Percentiles rank a stretch among this genome's conserved stretches.
These are phyloP conservation scores for Hamamelis virginiana DNA, from an alignment of 164 flowering plant genomes.

Conservation along the genomic window DNA sequence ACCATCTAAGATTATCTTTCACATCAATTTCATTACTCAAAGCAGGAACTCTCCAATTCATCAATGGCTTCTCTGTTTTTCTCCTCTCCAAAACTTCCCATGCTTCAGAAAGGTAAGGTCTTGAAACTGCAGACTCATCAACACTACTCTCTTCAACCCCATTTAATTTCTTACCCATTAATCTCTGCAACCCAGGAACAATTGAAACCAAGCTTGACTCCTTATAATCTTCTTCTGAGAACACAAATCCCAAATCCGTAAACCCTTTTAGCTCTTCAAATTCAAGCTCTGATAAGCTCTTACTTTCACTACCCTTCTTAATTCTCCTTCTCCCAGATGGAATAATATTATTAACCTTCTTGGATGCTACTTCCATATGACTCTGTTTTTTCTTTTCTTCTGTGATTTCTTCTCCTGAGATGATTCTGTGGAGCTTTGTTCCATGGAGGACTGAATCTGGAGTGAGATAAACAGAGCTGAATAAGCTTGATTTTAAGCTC, in stretches of 20 bases:
- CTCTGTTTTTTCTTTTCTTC: conserved; percentile 2
- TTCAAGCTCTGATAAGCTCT: conserved; percentile 78
- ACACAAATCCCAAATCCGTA: conserved; percentile 81
- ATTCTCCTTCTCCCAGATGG: conserved; percentile 23
- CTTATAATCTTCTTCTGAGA: conserved; percentile 60
- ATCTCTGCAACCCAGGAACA: conserved; percentile 69
- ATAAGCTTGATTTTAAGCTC: conserved; percentile 27
- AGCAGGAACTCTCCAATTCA: conserved; percentile 54
- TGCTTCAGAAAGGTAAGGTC: conserved; percentile 84
- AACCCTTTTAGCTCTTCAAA: conserved; percentile 83
- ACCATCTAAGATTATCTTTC: conserved; percentile 60
- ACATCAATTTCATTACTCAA: conserved; percentile 39
- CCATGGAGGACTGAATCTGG: conserved; percentile 34
- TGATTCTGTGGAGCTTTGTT: conserved; percentile 44
- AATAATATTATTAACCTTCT: background rate
- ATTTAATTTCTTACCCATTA: conserved; percentile 30
- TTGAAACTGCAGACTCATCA: conserved; percentile 24
- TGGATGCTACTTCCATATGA: background rate
- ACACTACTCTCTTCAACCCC: conserved; percentile 3
- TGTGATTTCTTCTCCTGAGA: conserved; percentile 44
- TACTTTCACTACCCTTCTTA: conserved; percentile 33
- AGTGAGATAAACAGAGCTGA: conserved; percentile 11
- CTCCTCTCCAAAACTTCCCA: conserved; percentile 43
- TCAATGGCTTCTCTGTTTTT: conserved; percentile 27
- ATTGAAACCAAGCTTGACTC: conserved; percentile 57